Percentiles rank a stretch among this genome's conserved stretches.
Conservation (phyloP, 2,329 filamentous ascomycete genomes). For the Hymenoscyphus occultus region DNA sequence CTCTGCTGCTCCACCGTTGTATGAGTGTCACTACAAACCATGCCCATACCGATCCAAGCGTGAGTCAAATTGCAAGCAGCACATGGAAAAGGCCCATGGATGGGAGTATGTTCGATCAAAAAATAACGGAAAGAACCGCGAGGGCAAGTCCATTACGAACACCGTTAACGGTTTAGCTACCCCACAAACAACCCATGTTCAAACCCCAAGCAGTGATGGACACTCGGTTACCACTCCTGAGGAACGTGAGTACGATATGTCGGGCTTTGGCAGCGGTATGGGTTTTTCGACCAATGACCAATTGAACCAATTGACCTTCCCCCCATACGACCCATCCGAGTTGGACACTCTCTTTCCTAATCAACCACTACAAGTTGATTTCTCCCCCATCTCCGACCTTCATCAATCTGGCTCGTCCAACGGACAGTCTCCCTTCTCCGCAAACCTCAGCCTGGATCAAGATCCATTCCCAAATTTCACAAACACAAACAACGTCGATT, state of each 20-base stretch:
- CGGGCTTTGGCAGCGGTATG: conserved; percentile 17
- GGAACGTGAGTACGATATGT: conserved; percentile 28
- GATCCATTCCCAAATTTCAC: conserved; percentile 50
- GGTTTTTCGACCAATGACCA: conserved; percentile 17
- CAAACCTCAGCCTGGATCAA: conserved; percentile 47
- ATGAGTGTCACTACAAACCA: conserved; percentile 75
- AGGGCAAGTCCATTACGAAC: conserved; percentile 43
- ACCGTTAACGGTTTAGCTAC: conserved; percentile 48
- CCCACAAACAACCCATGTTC: conserved; percentile 53
- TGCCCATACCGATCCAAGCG: conserved; percentile 95
- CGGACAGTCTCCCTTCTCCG: conserved; percentile 37
- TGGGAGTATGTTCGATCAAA: conserved; percentile 92
- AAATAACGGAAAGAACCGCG: conserved; percentile 69
- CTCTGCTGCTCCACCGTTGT: conserved; percentile 74
- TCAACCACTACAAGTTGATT: conserved; percentile 28
- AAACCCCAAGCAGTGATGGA: conserved; percentile 56
- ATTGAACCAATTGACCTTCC: conserved; percentile 24
- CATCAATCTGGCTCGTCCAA: conserved; percentile 27
- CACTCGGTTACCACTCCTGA: conserved; percentile 30
- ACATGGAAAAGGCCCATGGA: conserved; percentile 95
- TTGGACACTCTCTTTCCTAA: conserved; percentile 27
- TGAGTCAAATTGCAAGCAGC: conserved; percentile 95
- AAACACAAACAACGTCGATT: conserved; percentile 41
- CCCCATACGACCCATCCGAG: conserved; percentile 27
- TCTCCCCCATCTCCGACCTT: conserved; percentile 32